phyloP scores from a whole-genome alignment of 1,284 basidiomycete genomes.

The Pyrrhoderma lamaoense region DNA sequence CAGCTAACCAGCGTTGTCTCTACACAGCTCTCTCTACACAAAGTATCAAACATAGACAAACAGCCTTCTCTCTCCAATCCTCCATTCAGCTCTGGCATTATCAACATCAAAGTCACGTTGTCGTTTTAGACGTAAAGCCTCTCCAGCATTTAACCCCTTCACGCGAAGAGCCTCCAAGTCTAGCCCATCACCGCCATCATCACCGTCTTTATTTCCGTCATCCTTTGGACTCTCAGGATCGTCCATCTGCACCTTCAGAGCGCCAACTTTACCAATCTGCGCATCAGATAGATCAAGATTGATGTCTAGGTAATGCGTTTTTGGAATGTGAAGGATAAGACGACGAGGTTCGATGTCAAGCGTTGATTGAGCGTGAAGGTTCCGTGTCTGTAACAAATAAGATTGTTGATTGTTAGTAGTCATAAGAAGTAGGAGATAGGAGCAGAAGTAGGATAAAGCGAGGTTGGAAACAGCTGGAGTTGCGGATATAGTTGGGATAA shows the following conservation, averaged over 20 bases:
- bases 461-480: too few relatives aligned
- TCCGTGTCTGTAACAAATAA: constrained; percentile 34
- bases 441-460: too few relatives aligned
- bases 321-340: constrained; percentile 43
- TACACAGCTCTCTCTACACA: too few relatives aligned
- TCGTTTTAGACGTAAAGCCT: constrained; percentile 43
- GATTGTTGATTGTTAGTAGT: constrained; percentile 6
- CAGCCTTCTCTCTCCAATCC: constrained; percentile 41
- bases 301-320: constrained; percentile 44
- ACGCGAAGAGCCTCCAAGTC: constrained; percentile 2
- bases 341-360: constrained; percentile 57
- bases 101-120: constrained; percentile 53
- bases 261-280: constrained; percentile 30
- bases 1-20: too few relatives aligned
- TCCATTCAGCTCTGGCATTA: constrained; percentile 56
- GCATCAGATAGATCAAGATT: constrained; percentile 46
- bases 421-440: too few relatives aligned
- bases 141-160: constrained; percentile 15
- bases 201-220: too few relatives aligned
- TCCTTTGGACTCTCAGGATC: too few relatives aligned
- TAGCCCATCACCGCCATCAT: background rate
- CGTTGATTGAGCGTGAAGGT: constrained; percentile 36
- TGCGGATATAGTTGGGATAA: too few relatives aligned
- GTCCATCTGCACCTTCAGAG: constrained; percentile 9
- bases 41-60: constrained; percentile 25